Evolutionary conservation across 2,329 filamentous ascomycete species (phyloP), one percentile per base, ranked within the genome.

Genomic region (Diaporthe citrichinensis): DNA sequence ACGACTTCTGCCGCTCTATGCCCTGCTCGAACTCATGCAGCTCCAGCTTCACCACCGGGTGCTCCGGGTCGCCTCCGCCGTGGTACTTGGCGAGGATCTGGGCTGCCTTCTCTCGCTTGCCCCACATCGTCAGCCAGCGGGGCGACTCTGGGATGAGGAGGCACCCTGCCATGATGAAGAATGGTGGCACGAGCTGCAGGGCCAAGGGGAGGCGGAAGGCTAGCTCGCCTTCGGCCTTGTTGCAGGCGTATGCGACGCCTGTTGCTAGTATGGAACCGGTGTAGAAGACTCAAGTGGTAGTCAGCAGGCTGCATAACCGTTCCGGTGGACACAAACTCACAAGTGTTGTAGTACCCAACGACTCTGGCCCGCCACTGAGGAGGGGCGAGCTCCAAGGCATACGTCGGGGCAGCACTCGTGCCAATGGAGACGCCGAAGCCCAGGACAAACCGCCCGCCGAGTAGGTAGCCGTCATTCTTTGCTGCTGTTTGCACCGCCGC

Each of bases 361-460:
- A 85, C 77, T 4, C 84, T 81, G 14, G 84, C 80, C 57, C 80
- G 77, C 73, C 79, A 81, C 44, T 77, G 78, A 2, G 79, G 79
- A 55, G 80, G 80, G 2, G 80, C 79, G 8, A 81, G 77, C 72
- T 81, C 80, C 14, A 84, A 80, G 8, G 85, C 84, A 65, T 86
- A 86, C 0, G 82, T 84, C 2, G 84, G 84, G 6, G 84, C 84
- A 6, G 84, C 82, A 1, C 84, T 84, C 0, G 83, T 84, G 31
- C 83, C 83, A 71, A 85, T 85, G 17, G 84, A 83, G 8, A 86
- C 84, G 23, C 86, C 86, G 72, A 91, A 91, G 25, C 90, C 90
- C 0, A 91, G 86, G 5, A 91, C 81, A 77, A 91, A 90, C 34
- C 89, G 87, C 3, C 88, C 89, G 9, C 85, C 85, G 53, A 87